phyloP scores from a whole-genome alignment of 331 rosid species.

The Rhamnella rubrinervis region DNA sequence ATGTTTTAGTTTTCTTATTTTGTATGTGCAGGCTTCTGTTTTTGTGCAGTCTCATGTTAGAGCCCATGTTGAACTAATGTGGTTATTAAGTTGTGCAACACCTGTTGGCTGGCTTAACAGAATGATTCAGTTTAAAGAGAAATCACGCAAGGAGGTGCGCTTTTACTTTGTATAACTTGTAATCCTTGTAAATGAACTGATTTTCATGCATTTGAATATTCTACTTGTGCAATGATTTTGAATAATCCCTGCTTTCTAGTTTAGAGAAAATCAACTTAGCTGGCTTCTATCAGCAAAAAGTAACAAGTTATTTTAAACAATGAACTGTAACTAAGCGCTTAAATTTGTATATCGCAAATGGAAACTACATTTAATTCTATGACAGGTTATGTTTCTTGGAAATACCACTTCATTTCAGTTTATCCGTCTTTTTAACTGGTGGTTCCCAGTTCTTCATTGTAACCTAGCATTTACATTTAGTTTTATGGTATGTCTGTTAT shows the following conservation, averaged over 20 bases:
- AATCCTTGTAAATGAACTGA: background rate
- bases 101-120: conserved; percentile 93
- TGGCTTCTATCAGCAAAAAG: background rate
- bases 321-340: background rate
- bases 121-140: conserved; percentile 98
- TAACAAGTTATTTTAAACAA: background rate
- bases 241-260: background rate
- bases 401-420: background rate
- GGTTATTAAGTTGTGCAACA: conserved; percentile 80
- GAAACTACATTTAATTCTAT: background rate
- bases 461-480: background rate
- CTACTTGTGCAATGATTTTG: background rate
- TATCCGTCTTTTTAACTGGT: background rate
- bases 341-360: background rate
- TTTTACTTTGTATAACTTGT: background rate
- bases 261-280: background rate
- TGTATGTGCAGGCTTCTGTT: conserved; percentile 73
- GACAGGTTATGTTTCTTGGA: background rate
- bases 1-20: conserved; percentile 10
- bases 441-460: background rate
- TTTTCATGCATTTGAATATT: conserved; percentile 2
- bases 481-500: background rate
- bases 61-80: conserved; percentile 94
- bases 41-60: conserved; percentile 97
- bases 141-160: conserved; percentile 97